Conservation (phyloP, 2,329 filamentous ascomycete genomes). For the Colletotrichum caudatum region DNA sequence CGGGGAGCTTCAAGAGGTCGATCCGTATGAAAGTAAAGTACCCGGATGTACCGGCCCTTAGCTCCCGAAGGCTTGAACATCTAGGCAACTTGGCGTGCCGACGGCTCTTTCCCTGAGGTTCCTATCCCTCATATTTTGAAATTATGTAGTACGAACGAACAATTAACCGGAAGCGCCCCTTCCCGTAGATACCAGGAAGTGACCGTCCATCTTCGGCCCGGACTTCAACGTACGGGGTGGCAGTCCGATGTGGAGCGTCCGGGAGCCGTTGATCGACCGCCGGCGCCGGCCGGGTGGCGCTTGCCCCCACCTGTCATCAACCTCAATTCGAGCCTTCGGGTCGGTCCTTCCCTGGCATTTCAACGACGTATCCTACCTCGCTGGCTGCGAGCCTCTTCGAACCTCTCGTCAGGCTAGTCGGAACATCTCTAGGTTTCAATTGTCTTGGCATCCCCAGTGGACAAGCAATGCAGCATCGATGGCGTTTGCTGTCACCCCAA, state of each 20-base stretch:
- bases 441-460: too few species aligned
- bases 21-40: background rate
- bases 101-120: background rate
- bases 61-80: background rate
- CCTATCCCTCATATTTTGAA: background rate
- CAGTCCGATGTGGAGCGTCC: too few species aligned
- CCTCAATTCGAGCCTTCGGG: conserved; percentile 16
- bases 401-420: background rate
- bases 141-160: background rate
- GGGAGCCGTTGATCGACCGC: background rate
- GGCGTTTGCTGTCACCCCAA: background rate
- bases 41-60: background rate
- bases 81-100: background rate
- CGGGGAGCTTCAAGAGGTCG: background rate
- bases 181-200: background rate
- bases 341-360: conserved; percentile 16
- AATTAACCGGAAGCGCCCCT: background rate
- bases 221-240: too few species aligned
- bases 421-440: background rate
- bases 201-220: too few species aligned
- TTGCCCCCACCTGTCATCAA: conserved; percentile 17
- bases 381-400: background rate
- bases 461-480: background rate
- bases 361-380: background rate
- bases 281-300: background rate